Evolutionary conservation across 2,329 filamentous ascomycete genomes (phyloP), one percentile per base, ranked within the genome.

Genomic region (Colletotrichum karsti): DNA sequence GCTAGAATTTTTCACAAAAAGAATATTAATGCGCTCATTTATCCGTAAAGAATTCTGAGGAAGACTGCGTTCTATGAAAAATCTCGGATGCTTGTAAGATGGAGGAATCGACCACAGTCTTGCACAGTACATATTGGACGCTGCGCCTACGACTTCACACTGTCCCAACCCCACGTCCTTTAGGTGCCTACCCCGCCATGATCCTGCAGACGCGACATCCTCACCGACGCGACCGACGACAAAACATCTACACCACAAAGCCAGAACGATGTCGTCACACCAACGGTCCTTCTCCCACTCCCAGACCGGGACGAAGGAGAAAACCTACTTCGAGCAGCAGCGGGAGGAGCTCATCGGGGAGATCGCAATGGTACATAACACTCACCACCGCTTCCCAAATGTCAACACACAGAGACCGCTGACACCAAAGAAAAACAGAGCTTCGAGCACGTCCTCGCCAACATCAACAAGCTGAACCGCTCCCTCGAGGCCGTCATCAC

Each of bases 391-490:
- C 13, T 42, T 33, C 12, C 22, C 8, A 7, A 24, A 56, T 0
- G n/a, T 51, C 46, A 51, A 51, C 15, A 51, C n/a, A 33, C 0
- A 26, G 33, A 54, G 26, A 22, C 37, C 18, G 55, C 58, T 64
- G 20, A 37, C 44, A 33, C 8, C 53, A 63, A 60, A 22, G 13
- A 33, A 26, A 20, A 50, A 24, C 72, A 91, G 89, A 89, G 85
- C 79, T 89, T 99, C 77, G 96, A 98, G 75, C 91, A 96, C 75
- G 94, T 97, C 67, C 91, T 99, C 9, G 93, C 95, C 74, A 98
- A 97, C 76, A 94, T 98, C 80, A 99, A 98, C 82, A 95, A 95
- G 74, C 83, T 99, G 67, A 99, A 98, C 79, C 91, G 95, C 35
- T 95, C 92, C 41, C 84, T 99, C 18, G 95, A 99, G 80, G 93